A percentile compares a stretch with the other conserved stretches of the same genome.
Conservation (phyloP, 2,329 filamentous ascomycete species). For the Monosporascus sp. region DNA sequence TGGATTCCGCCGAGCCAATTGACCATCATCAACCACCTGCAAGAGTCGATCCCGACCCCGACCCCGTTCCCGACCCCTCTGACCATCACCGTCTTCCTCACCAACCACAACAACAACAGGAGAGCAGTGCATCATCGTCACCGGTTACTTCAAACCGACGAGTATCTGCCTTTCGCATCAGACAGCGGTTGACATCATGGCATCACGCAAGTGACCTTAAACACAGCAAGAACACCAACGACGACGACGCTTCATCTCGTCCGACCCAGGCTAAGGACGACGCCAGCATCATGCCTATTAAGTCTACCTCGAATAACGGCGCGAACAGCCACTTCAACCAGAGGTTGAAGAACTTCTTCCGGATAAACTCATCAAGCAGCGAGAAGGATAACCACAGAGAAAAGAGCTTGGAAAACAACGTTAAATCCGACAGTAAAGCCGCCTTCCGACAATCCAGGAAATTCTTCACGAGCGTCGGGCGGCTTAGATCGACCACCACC, state of each 20-base stretch:
- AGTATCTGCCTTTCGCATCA: constrained; percentile 22
- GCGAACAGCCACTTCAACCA: constrained; percentile 56
- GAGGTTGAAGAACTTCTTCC: constrained; percentile 66
- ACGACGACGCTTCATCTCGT: constrained; percentile 5
- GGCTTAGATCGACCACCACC: constrained; percentile 83
- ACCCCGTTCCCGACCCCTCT: constrained; percentile 10
- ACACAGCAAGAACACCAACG: constrained; percentile 12
- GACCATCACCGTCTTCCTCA: constrained; percentile 17
- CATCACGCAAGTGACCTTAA: constrained; percentile 22
- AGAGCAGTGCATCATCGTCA: neutral
- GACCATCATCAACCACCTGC: constrained; percentile 1
- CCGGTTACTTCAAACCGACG: constrained; percentile 11
- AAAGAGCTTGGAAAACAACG: constrained; percentile 22
- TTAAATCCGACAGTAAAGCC: constrained; percentile 57
- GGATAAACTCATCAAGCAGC: constrained; percentile 50
- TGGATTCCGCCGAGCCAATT: constrained; percentile 20
- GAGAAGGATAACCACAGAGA: constrained; percentile 19
- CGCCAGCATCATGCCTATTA: constrained; percentile 42
- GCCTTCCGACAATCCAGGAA: constrained; percentile 81
- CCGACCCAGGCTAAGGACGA: neutral
- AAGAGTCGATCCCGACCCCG: constrained; percentile 10
- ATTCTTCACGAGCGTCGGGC: constrained; percentile 77
- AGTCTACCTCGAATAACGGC: constrained; percentile 46
- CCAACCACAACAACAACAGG: constrained; percentile 6
- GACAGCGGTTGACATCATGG: constrained; percentile 29